Conservation (phyloP, 805 yeast species). For the Debaryomyces castellii region DNA sequence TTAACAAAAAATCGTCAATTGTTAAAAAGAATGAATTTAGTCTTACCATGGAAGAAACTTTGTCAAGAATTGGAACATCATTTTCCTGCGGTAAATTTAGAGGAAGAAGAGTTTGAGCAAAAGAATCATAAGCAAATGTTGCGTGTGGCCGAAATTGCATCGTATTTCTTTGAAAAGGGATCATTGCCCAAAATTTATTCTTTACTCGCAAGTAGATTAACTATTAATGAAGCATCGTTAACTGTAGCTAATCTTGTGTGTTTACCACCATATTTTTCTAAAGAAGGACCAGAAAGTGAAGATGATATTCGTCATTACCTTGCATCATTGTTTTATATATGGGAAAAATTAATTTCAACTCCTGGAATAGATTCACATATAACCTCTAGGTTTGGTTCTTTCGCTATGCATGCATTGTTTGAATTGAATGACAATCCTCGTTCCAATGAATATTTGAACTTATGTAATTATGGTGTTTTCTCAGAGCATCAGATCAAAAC, state of each 20-base stretch:
- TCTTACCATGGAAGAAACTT: constrained; percentile 52
- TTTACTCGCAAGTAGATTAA: constrained; percentile 48
- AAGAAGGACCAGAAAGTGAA: constrained; percentile 20
- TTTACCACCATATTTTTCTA: constrained; percentile 47
- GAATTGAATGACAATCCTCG: constrained; percentile 21
- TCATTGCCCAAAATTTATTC: constrained; percentile 53
- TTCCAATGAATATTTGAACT: constrained; percentile 14
- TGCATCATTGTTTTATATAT: constrained; percentile 68
- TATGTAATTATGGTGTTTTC: constrained; percentile 63
- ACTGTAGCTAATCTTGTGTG: constrained; percentile 54
- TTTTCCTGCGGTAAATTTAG: constrained; percentile 38
- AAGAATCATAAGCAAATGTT: constrained; percentile 48
- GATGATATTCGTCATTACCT: constrained; percentile 54
- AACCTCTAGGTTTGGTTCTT: constrained; percentile 61
- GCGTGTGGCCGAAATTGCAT: constrained; percentile 53
- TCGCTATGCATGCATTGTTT: constrained; percentile 50
- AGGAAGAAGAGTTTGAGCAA: constrained; percentile 48
- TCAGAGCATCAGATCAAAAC: constrained; percentile 59
- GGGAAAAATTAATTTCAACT: constrained; percentile 56
- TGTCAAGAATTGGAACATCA: constrained; percentile 32
- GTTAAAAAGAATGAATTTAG: constrained; percentile 40
- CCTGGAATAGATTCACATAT: constrained; percentile 61
- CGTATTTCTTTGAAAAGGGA: constrained; percentile 50
- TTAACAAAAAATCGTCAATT: constrained; percentile 51
- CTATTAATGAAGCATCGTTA: constrained; percentile 52